These are phyloP conservation scores for Punctularia strigosozonata DNA, from an alignment of 768 basidiomycete genomes.

Conservation along the genomic window DNA sequence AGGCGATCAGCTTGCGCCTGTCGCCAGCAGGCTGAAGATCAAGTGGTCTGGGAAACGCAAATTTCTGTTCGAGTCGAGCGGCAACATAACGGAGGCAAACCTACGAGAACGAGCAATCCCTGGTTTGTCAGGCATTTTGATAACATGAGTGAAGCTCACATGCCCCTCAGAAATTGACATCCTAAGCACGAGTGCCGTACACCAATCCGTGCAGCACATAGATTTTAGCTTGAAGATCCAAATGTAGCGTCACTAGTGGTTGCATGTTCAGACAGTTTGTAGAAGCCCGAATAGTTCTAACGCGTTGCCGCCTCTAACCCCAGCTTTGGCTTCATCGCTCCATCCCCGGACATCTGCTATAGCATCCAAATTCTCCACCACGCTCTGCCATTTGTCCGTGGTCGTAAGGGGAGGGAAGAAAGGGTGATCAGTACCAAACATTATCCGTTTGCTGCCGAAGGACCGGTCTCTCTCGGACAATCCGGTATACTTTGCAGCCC, in stretches of 20 bases:
- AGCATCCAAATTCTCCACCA: slow-evolving; percentile 75
- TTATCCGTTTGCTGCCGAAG: slow-evolving; percentile 43
- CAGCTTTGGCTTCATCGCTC: slow-evolving; percentile 43
- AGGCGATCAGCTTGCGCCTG: slow-evolving; percentile 54
- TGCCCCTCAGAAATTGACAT: slow-evolving; percentile 85
- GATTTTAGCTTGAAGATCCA: slow-evolving; percentile 98
- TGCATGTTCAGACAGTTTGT: neutral
- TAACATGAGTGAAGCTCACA: neutral
- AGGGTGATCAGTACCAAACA: slow-evolving; percentile 85
- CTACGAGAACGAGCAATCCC: slow-evolving; percentile 70
- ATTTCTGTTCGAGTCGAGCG: slow-evolving; percentile 89
- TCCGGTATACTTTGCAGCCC: too few relatives aligned
- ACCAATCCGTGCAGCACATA: slow-evolving; percentile 87
- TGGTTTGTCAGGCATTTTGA: slow-evolving; percentile 35
- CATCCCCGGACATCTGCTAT: slow-evolving; percentile 58
- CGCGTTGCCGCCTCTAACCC: slow-evolving; percentile 66
- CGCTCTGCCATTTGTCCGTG: slow-evolving; percentile 71
- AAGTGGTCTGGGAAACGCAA: slow-evolving; percentile 74
- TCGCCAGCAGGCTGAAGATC: slow-evolving; percentile 60
- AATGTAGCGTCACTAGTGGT: too few relatives aligned
- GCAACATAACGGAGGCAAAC: slow-evolving; percentile 87
- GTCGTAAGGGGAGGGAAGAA: slow-evolving; percentile 76
- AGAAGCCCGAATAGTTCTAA: slow-evolving; percentile 46
- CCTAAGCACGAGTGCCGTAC: slow-evolving; percentile 80
- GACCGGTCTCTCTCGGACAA: slow-evolving; percentile 21